Evolutionary conservation across 176 grass and related monocot genomes (phyloP).

Genomic region (Leersia perrieri): DNA sequence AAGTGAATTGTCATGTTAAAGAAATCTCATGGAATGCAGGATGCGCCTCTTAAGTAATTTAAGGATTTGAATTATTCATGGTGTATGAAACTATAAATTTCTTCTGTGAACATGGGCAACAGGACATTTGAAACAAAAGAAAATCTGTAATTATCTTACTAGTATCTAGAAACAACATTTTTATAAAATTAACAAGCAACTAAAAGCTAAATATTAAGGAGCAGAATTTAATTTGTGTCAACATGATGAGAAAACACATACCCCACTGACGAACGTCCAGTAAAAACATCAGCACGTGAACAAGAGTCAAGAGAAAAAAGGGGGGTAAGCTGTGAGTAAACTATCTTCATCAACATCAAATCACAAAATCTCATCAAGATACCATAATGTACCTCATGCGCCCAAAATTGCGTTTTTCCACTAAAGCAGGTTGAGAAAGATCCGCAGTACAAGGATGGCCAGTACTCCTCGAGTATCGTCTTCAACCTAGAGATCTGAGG

Average conservation of each 20-base stretch:
- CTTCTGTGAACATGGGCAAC: background rate
- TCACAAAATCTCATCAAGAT: background rate
- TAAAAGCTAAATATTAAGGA: background rate
- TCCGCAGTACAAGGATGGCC: slow-evolving; percentile 79
- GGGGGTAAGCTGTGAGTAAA: slow-evolving; percentile 5
- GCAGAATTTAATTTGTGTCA: background rate
- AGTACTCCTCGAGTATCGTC: slow-evolving; percentile 73
- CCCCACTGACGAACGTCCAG: slow-evolving; percentile 61
- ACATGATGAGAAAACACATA: slow-evolving; percentile 45
- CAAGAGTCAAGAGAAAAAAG: background rate
- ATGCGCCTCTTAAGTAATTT: background rate
- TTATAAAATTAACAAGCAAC: background rate
- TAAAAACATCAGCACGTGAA: slow-evolving; percentile 53
- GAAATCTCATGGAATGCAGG: background rate
- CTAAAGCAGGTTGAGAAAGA: slow-evolving; percentile 73
- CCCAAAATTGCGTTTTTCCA: slow-evolving; percentile 77
- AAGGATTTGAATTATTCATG: background rate
- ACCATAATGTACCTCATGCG: slow-evolving; percentile 65
- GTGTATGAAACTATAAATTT: background rate
- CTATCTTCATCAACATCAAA: background rate
- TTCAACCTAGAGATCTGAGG: slow-evolving; percentile 62
- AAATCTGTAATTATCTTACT: background rate
- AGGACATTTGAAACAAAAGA: background rate
- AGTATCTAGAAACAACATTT: background rate
- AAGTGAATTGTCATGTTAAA: background rate